Evolutionary conservation across 495 filamentous ascomycete genomes (phyloP).

Genomic region (Hypomontagnella submonticulosa): DNA sequence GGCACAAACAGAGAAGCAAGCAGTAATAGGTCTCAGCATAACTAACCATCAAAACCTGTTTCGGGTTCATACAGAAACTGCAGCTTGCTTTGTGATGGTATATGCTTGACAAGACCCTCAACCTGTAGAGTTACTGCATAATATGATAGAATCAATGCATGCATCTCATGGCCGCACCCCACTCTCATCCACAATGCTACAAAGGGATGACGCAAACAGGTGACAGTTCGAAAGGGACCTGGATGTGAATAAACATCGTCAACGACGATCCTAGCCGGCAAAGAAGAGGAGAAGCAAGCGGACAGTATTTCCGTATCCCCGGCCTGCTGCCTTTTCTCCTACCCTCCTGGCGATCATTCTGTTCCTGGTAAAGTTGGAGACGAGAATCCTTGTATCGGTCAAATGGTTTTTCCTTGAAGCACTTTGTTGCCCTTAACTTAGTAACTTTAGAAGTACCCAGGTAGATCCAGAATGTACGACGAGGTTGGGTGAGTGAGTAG

Average conservation of each 20-base stretch:
- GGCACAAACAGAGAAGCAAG: conserved; percentile 1
- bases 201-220: conserved; percentile 38
- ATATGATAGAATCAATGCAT: conserved; percentile 7
- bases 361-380: conserved; percentile 4
- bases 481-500: conserved; percentile 21
- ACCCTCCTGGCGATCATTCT: neutral
- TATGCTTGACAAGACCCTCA: neutral
- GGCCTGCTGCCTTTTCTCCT: conserved; percentile 2
- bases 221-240: conserved; percentile 8
- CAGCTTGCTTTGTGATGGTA: conserved; percentile 13
- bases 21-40: conserved; percentile 9
- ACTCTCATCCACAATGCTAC: conserved; percentile 14
- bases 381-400: conserved; percentile 11
- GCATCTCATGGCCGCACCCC: conserved; percentile 8
- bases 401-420: conserved; percentile 27
- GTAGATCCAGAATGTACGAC: neutral
- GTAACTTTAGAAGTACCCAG: neutral
- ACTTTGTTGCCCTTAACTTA: neutral
- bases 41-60: conserved; percentile 12
- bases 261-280: conserved; percentile 11
- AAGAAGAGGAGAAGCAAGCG: conserved; percentile 28
- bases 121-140: conserved; percentile 10
- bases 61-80: neutral
- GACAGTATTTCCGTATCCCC: conserved; percentile 7
- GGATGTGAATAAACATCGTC: conserved; percentile 12